A percentile compares a stretch with the other conserved stretches of the same genome.
phyloP scores from a whole-genome alignment of 164 flowering plant species.

The Hamamelis virginiana region DNA sequence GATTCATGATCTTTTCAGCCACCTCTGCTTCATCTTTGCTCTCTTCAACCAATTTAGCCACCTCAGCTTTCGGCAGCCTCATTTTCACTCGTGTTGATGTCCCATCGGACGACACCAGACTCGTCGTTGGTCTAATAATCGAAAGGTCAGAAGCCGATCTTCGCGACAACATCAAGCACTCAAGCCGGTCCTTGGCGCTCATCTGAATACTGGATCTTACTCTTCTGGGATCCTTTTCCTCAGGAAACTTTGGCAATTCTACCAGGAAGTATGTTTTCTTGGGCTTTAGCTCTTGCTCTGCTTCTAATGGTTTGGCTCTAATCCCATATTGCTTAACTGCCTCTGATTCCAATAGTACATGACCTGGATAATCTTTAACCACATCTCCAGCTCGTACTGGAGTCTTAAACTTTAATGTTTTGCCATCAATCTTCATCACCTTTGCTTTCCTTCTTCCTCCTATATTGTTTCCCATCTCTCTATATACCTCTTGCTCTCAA shows the following conservation, averaged over 20 bases:
- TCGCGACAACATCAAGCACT: constrained; percentile 37
- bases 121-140: not conserved
- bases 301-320: constrained; percentile 40
- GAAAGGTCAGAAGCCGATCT: constrained; percentile 39
- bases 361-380: constrained; percentile 31
- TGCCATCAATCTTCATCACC: constrained; percentile 43
- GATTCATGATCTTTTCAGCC: constrained; percentile 26
- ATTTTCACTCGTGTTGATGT: constrained; percentile 20
- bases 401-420: constrained; percentile 28
- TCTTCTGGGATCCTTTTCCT: constrained; percentile 20
- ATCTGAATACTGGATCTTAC: constrained; percentile 15
- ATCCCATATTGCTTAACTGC: constrained; percentile 34
- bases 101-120: not conserved
- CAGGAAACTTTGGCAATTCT: constrained; percentile 25
- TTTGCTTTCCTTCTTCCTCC: constrained; percentile 34
- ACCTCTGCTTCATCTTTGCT: constrained; percentile 23
- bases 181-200: constrained; percentile 44
- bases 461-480: constrained; percentile 39
- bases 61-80: constrained; percentile 30
- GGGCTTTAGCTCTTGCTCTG: constrained; percentile 24
- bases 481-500: not conserved
- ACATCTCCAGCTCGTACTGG: constrained; percentile 30
- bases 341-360: constrained; percentile 29
- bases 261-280: constrained; percentile 36
- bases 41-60: constrained; percentile 26